Conservation (phyloP, 805 yeast species). For the Debaryomyces hansenii region DNA sequence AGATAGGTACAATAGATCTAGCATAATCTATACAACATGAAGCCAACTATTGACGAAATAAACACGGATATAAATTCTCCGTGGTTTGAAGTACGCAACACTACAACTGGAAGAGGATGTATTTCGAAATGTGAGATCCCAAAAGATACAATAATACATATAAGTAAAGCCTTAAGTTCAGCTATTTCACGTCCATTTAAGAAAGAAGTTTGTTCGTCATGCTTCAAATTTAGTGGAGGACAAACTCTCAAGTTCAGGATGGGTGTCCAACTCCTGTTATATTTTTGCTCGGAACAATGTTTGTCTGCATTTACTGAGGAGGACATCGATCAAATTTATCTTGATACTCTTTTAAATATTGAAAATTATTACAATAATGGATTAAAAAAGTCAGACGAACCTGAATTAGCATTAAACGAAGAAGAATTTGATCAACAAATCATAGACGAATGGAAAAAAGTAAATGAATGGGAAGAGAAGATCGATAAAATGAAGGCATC, state of each 20-base stretch:
- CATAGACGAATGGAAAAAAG: constrained; percentile 36
- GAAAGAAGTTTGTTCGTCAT: constrained; percentile 61
- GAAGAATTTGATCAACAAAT: constrained; percentile 10
- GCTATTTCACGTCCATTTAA: constrained; percentile 53
- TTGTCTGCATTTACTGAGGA: constrained; percentile 28
- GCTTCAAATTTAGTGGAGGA: constrained; percentile 52
- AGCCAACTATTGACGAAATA: not conserved
- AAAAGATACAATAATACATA: constrained; percentile 39
- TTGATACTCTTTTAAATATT: constrained; percentile 33
- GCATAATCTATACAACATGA: no score
- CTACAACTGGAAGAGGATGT: constrained; percentile 54
- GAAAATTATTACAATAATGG: constrained; percentile 29
- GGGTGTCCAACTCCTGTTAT: constrained; percentile 40
- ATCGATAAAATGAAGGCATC: constrained; percentile 32
- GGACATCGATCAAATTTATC: constrained; percentile 38
- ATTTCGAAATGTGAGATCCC: constrained; percentile 46
- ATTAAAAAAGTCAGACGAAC: constrained; percentile 20
- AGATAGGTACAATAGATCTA: no score
- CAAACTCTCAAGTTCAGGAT: constrained; percentile 44
- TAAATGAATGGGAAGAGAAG: constrained; percentile 36
- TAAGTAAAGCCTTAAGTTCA: constrained; percentile 46
- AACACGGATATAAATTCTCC: not conserved
- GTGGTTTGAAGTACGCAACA: constrained; percentile 12
- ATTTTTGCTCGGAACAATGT: constrained; percentile 57
- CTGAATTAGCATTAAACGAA: not conserved